Evolutionary conservation across 345 rosid genomes (phyloP).

Genomic region (Viola odorata): DNA sequence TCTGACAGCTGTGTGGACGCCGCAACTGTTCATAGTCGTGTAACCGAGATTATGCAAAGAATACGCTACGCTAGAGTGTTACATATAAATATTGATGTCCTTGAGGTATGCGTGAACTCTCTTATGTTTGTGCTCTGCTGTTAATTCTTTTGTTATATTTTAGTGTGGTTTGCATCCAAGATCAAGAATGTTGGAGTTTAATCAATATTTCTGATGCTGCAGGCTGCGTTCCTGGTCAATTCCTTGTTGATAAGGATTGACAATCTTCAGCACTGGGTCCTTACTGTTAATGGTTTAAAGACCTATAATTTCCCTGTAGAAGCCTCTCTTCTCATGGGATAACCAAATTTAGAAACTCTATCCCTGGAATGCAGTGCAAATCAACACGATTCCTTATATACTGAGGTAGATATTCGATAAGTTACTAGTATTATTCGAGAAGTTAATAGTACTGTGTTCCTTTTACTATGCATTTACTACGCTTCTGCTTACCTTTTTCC

Average conservation of each 20-base stretch:
- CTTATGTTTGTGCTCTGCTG: neutral
- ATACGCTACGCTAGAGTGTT: neutral
- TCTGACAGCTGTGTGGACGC: neutral
- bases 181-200: too few species aligned
- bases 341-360: neutral
- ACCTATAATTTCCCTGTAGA: neutral
- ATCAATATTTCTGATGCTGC: neutral
- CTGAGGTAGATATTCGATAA: neutral
- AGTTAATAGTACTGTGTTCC: too few species aligned
- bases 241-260: neutral
- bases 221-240: neutral
- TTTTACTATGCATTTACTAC: too few species aligned
- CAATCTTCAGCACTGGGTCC: slow-evolving; percentile 2
- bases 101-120: neutral
- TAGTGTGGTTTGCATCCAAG: neutral
- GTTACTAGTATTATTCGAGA: neutral
- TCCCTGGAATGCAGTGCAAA: neutral
- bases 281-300: neutral
- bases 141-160: neutral
- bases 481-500: neutral
- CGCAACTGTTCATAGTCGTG: neutral
- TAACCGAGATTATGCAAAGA: neutral
- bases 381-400: neutral
- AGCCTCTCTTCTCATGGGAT: neutral
- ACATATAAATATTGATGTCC: neutral